Conservation (phyloP, 2,329 filamentous ascomycete genomes). For the Dactylonectria macrodidyma region DNA sequence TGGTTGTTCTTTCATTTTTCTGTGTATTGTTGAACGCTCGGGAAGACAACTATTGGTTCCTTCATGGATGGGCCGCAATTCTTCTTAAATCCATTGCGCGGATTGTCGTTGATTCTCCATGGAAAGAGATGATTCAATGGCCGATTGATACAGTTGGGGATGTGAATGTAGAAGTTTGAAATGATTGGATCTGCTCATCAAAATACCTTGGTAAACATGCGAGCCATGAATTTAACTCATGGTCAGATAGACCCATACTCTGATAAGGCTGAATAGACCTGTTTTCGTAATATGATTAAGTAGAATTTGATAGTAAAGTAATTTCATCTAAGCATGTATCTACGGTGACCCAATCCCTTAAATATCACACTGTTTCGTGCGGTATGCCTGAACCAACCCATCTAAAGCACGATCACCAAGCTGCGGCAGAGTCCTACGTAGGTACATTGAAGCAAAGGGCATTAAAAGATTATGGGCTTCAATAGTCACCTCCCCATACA, state of each 20-base stretch:
- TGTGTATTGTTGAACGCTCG: conserved; percentile 21
- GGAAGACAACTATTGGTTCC: conserved; percentile 20
- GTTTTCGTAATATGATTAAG: background rate
- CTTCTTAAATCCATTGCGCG: conserved; percentile 13
- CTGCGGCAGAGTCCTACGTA: background rate
- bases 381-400: background rate
- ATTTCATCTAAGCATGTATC: background rate
- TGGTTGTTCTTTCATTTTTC: conserved; percentile 20
- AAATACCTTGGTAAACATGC: background rate
- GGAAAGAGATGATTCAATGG: conserved; percentile 22
- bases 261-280: too few species aligned
- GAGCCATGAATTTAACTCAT: too few species aligned
- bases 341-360: background rate
- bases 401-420: background rate
- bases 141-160: conserved; percentile 10
- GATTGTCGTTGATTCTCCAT: conserved; percentile 4
- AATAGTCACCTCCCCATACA: too few species aligned
- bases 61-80: conserved; percentile 13
- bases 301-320: background rate
- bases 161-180: background rate
- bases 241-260: too few species aligned
- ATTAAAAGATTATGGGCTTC: background rate
- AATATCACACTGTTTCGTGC: background rate
- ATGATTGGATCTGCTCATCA: background rate
- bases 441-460: background rate